Evolutionary conservation across 495 filamentous ascomycete genomes (phyloP), one percentile per base, ranked within the genome.

Genomic region (Podospora bellae-mahoneyi): DNA sequence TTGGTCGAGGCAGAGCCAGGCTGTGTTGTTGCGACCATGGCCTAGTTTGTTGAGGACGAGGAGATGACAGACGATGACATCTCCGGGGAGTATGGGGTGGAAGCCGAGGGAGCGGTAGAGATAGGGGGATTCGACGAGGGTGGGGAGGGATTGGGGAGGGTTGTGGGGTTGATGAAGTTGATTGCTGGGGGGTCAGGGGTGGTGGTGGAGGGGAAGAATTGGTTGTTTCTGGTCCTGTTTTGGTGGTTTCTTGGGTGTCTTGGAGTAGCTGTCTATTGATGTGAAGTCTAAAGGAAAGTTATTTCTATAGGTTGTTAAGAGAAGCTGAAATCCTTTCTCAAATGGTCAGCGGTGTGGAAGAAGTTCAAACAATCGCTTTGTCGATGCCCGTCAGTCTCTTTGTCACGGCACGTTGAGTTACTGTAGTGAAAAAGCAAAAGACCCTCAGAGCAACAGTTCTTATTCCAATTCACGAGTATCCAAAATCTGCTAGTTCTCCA

Each of bases 41-140:
- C 55, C 55, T 13, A 58, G 15, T 58, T 58, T 58, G 23, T 58
- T 58, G 15, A 58, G n/a, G n/a, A 58, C 23, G n/a, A 19, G 55
- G 55, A 20, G 20, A 18, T 19, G 55, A 19, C 0, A 19, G 55
- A 4, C n/a, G 55, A 26, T 6, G 55, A 58, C 16, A 18, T 19
- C 23, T 13, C 55, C 55, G 55, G 55, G 55, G 55, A 20, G 55
- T 13, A 58, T 19, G 55, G 55, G 55, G 55, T 58, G 55, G 15
- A 15, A 58, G 6, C 55, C 55, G n/a, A 20, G 4, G 55, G 55
- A 3, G n/a, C 15, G 55, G 55, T 58, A 58, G 4, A 58, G 55
- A 26, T 58, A 20, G 6, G 55, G 55, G 55, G 55, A 58, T 20
- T 58, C 55, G 18, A 26, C 23, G n/a, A 58, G 55, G 13, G 55